phyloP scores from a whole-genome alignment of 1,139 yeast genomes.

The Eremothecium cymbalariae region DNA sequence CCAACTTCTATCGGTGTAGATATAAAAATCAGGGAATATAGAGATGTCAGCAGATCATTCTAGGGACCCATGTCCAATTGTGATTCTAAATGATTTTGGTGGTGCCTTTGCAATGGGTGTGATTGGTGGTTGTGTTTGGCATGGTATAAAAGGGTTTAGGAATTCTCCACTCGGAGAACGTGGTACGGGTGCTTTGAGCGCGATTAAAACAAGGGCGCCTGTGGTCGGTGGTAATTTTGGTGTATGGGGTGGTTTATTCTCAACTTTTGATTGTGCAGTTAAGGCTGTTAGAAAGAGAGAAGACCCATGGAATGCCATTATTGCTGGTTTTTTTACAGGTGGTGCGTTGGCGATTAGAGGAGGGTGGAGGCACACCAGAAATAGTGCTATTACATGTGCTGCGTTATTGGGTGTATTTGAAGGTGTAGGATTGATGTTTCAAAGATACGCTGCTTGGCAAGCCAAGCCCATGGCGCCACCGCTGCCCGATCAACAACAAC shows the following conservation, averaged over 20 bases:
- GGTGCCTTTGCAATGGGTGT: constrained; percentile 99
- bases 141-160: constrained; percentile 96
- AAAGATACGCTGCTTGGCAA: constrained; percentile 76
- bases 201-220: constrained; percentile 94
- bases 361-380: constrained; percentile 95
- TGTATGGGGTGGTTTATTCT: constrained; percentile 98
- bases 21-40: too few relatives aligned
- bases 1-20: too few relatives aligned
- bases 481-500: constrained; percentile 51
- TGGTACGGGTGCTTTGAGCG: constrained; percentile 78
- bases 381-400: constrained; percentile 96
- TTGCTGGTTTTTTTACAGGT: constrained; percentile 98
- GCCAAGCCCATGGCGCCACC: constrained; percentile 80
- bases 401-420: constrained; percentile 93
- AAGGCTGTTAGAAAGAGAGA: constrained; percentile 95
- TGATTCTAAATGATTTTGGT: constrained; percentile 92
- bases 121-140: constrained; percentile 98
- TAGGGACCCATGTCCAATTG: constrained; percentile 98
- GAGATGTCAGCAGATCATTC: constrained; percentile 89
- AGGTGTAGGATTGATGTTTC: constrained; percentile 97
- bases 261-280: constrained; percentile 91
- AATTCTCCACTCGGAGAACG: constrained; percentile 97
- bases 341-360: constrained; percentile 98
- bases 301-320: constrained; percentile 96
- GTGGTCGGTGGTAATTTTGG: constrained; percentile 99